Conservation (phyloP, 78 protist species). For the Isochrysis galbana region DNA sequence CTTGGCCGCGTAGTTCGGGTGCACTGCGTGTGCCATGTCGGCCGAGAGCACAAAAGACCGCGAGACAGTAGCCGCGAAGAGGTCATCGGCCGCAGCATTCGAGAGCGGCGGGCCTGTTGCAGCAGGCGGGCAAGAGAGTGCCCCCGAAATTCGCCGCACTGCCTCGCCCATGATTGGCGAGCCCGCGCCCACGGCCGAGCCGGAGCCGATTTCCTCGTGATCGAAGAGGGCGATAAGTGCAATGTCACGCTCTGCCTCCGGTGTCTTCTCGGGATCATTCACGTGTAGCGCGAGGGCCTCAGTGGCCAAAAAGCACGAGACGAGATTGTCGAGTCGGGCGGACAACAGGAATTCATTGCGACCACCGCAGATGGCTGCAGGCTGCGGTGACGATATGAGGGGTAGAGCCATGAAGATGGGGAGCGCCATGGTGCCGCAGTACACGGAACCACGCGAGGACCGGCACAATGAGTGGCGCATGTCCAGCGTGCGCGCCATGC, state of each 20-base stretch:
- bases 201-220: conserved; percentile 87
- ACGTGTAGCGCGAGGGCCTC: conserved; percentile 35
- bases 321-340: conserved; percentile 91
- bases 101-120: no score
- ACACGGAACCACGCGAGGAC: no score
- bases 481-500: no score
- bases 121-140: no score
- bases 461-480: no score
- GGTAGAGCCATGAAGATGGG: neutral
- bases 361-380: conserved; percentile 79
- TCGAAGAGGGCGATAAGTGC: conserved; percentile 75
- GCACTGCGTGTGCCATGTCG: conserved; percentile 96
- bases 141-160: neutral
- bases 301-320: conserved; percentile 69
- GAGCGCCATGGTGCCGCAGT: no score
- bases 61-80: neutral
- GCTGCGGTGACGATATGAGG: conserved; percentile 77
- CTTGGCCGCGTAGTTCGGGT: conserved; percentile 90
- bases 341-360: conserved; percentile 79
- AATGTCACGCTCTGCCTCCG: neutral
- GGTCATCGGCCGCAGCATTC: neutral
- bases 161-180: conserved; percentile 26
- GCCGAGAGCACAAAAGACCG: conserved; percentile 74
- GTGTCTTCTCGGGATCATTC: neutral
- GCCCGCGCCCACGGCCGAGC: conserved; percentile 64